These are phyloP conservation scores for Eutypa lata DNA, from an alignment of 2,329 filamentous ascomycete genomes.

Conservation along the genomic window DNA sequence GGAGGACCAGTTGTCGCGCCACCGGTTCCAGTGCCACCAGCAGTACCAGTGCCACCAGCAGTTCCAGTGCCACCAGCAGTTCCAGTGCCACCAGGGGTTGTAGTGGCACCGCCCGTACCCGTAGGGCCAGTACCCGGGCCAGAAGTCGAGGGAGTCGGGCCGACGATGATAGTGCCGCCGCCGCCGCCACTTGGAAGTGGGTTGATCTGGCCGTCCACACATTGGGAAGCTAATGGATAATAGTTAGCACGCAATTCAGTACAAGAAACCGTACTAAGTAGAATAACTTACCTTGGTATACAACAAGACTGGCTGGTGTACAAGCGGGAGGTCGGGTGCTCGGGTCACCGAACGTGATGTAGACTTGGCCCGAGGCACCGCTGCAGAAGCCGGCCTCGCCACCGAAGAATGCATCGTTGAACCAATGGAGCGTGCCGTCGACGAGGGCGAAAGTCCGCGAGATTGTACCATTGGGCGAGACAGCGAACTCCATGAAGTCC, in stretches of 20 bases:
- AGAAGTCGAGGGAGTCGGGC: background rate
- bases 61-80: background rate
- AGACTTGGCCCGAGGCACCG: constrained; percentile 8
- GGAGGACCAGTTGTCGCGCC: background rate
- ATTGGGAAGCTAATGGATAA: background rate
- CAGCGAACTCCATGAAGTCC: constrained; percentile 4
- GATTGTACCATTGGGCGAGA: constrained; percentile 1
- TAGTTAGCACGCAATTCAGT: background rate
- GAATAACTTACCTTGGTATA: background rate
- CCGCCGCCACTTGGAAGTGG: background rate
- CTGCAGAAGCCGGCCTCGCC: constrained; percentile 13
- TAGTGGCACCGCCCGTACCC: background rate
- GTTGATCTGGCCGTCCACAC: background rate
- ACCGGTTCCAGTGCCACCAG: background rate
- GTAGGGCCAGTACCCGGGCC: background rate
- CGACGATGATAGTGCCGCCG: background rate
- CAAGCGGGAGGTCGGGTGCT: constrained; percentile 5
- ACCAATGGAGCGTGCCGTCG: constrained; percentile 10
- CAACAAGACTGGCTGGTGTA: background rate
- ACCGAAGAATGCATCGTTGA: constrained; percentile 10
- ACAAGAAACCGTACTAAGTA: background rate
- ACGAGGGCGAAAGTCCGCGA: constrained; percentile 3
- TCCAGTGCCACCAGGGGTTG: background rate
- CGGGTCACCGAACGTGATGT: constrained; percentile 4
- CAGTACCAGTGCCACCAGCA: background rate